Evolutionary conservation across 345 rosid species (phyloP).

Genomic region (Eutrema heterophyllum): DNA sequence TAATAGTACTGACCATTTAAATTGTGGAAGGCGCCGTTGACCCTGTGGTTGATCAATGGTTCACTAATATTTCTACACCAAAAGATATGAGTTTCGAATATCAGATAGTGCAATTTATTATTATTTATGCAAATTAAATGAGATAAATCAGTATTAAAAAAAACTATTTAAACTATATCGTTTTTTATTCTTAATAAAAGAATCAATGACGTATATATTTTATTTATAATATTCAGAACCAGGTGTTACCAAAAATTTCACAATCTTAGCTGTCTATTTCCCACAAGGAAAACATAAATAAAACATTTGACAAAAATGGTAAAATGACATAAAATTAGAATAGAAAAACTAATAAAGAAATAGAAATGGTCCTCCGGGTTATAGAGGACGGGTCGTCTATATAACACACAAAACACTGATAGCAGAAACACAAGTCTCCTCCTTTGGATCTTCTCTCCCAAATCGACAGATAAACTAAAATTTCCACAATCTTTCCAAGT

Average conservation of each 20-base stretch:
- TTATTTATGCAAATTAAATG: no score
- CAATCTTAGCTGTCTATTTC: slow-evolving; percentile 13
- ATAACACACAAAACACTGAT: slow-evolving; percentile 7
- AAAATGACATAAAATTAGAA: slow-evolving; percentile 3
- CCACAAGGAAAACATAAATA: slow-evolving; percentile 1
- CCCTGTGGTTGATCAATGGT: no score
- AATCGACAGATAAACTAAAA: background rate
- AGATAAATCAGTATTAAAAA: no score
- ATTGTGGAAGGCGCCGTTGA: no score
- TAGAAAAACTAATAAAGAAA: background rate
- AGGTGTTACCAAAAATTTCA: background rate
- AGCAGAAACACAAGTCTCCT: background rate
- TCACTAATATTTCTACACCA: no score
- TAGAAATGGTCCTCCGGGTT: background rate
- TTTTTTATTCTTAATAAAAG: background rate
- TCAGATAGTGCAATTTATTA: no score
- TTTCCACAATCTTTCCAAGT: background rate
- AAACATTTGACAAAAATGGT: background rate
- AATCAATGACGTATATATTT: background rate
- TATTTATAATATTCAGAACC: background rate
- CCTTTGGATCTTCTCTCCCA: background rate
- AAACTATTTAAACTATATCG: no score
- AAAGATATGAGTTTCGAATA: no score
- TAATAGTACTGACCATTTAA: background rate
- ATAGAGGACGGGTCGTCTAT: background rate